Percentiles rank a stretch among this genome's conserved stretches.
Conservation (phyloP, 495 filamentous ascomycete genomes). For the Bombardia bombarda region DNA sequence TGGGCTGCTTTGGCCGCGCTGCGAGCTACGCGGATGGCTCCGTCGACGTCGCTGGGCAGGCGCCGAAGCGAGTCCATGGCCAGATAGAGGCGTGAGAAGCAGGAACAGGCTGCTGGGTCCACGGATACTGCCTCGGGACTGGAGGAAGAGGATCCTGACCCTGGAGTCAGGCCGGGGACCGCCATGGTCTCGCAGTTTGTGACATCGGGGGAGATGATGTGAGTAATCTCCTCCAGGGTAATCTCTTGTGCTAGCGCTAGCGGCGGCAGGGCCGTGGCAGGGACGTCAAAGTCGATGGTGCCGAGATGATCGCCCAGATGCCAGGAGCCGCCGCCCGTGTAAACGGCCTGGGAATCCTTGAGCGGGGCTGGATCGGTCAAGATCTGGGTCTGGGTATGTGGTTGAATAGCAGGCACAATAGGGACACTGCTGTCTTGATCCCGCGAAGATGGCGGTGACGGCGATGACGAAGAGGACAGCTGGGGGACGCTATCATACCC, state of each 20-base stretch:
- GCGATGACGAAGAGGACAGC: too few relatives aligned
- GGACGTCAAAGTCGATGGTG: conserved; percentile 12
- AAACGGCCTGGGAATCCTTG: background rate
- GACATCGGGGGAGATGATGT: background rate
- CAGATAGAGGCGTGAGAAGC: conserved; percentile 33
- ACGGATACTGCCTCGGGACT: too few relatives aligned
- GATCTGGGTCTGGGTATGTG: too few relatives aligned
- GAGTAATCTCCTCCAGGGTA: conserved; percentile 9
- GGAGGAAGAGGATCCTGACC: too few relatives aligned
- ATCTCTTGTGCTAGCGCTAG: conserved; percentile 1
- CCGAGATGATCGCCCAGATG: background rate
- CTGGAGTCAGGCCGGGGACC: conserved; percentile 12
- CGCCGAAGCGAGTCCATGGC: conserved; percentile 38
- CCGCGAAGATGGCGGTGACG: too few relatives aligned
- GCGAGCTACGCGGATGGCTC: conserved; percentile 48
- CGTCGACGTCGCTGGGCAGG: conserved; percentile 30
- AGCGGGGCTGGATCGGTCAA: too few relatives aligned
- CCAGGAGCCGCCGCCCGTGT: conserved; percentile 1
- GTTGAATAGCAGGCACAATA: too few relatives aligned
- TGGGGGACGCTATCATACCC: too few relatives aligned
- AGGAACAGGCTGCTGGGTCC: conserved; percentile 20
- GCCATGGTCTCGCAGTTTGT: too few relatives aligned
- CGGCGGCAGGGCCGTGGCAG: background rate
- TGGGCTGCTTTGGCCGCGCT: conserved; percentile 48
- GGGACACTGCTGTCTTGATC: too few relatives aligned